Evolutionary conservation across 1,139 yeast species (phyloP).

Genomic region (Yamadazyma mexicana): DNA sequence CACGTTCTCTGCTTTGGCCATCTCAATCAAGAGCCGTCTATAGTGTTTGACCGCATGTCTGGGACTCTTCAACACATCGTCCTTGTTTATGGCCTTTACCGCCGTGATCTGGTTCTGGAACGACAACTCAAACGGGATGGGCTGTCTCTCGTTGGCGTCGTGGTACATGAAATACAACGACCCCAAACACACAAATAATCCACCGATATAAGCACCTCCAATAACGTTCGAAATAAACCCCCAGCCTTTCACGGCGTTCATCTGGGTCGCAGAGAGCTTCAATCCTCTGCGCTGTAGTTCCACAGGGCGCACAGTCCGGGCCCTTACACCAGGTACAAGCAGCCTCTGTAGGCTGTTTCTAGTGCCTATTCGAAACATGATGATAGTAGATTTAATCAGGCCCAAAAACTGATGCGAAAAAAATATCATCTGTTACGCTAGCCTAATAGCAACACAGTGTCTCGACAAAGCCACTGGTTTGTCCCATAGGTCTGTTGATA

Average conservation of each 20-base stretch:
- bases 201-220: constrained; percentile 48
- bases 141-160: constrained; percentile 43
- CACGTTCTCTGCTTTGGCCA: constrained; percentile 30
- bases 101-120: constrained; percentile 36
- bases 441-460: too few relatives aligned
- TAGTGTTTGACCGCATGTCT: constrained; percentile 48
- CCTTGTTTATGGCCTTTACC: constrained; percentile 47
- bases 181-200: constrained; percentile 38
- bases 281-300: constrained; percentile 4
- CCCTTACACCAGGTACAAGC: too few relatives aligned
- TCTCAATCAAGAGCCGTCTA: constrained; percentile 36
- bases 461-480: too few relatives aligned
- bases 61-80: constrained; percentile 45
- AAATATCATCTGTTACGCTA: too few relatives aligned
- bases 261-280: constrained; percentile 18
- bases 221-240: constrained; percentile 36
- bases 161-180: constrained; percentile 41
- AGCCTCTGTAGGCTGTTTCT: too few relatives aligned
- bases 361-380: too few relatives aligned
- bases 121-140: constrained; percentile 41
- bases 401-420: too few relatives aligned
- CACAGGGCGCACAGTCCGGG: too few relatives aligned
- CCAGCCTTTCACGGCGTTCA: constrained; percentile 29
- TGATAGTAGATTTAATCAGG: too few relatives aligned
- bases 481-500: too few relatives aligned